Conservation (phyloP, 1,284 basidiomycete species). For the Megacollybia platyphylla region DNA sequence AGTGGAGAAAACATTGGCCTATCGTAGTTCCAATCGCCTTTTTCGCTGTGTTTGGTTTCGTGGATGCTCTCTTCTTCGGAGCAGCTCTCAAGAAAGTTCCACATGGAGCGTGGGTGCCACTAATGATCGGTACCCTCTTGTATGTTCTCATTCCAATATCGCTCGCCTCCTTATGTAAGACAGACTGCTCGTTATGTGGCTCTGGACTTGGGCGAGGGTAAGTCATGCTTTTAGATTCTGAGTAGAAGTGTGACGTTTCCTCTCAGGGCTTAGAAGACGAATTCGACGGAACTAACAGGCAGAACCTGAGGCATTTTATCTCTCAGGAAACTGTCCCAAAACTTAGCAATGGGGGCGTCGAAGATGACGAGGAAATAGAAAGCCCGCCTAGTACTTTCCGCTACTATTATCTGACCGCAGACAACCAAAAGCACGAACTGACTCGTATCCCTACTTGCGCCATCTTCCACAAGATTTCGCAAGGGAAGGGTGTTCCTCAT, state of each 20-base stretch:
- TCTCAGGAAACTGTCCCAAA: conserved; percentile 4
- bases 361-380: conserved; percentile 8
- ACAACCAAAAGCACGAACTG: conserved; percentile 18
- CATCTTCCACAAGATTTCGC: conserved; percentile 42
- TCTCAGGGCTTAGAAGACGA: conserved; percentile 38
- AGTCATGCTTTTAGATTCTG: conserved; percentile 1
- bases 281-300: conserved; percentile 43
- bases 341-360: conserved; percentile 5
- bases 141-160: conserved; percentile 9
- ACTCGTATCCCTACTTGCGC: conserved; percentile 38
- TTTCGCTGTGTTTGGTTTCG: conserved; percentile 46
- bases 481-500: conserved; percentile 43
- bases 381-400: conserved; percentile 1
- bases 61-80: conserved; percentile 54
- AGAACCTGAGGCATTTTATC: conserved; percentile 25
- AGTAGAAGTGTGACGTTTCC: not conserved
- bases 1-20: conserved; percentile 38
- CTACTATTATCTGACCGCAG: conserved; percentile 7
- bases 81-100: conserved; percentile 49
- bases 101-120: conserved; percentile 50
- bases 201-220: conserved; percentile 55
- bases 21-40: conserved; percentile 30
- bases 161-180: not conserved
- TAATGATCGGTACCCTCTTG: conserved; percentile 41
- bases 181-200: conserved; percentile 33